phyloP scores from a whole-genome alignment of 805 yeast species.

The Starmerella sirachaensis region DNA sequence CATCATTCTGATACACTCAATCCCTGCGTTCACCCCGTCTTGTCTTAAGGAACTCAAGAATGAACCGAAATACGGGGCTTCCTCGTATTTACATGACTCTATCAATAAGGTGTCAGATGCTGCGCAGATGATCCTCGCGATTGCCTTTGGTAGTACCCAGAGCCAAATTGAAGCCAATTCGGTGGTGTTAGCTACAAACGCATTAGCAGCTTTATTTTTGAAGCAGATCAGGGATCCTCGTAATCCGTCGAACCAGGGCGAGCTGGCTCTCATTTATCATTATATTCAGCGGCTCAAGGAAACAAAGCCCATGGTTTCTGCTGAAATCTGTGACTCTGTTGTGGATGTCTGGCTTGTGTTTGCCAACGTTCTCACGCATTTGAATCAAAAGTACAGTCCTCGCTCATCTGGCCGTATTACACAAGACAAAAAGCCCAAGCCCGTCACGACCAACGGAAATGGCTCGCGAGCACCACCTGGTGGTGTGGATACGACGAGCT shows the following conservation, averaged over 20 bases:
- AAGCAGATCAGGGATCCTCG: constrained; percentile 18
- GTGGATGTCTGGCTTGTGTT: constrained; percentile 13
- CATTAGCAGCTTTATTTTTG: constrained; percentile 17
- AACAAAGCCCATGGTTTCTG: background rate
- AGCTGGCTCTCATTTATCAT: constrained; percentile 12
- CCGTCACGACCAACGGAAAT: too few species aligned
- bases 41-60: constrained; percentile 6
- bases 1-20: constrained; percentile 18
- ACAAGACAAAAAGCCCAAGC: too few species aligned
- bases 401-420: background rate
- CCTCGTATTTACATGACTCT: constrained; percentile 10
- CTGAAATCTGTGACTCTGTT: constrained; percentile 1
- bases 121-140: constrained; percentile 6
- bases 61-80: constrained; percentile 7
- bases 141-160: constrained; percentile 1
- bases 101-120: constrained; percentile 10
- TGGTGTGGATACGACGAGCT: too few species aligned
- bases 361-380: constrained; percentile 11
- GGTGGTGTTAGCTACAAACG: constrained; percentile 10
- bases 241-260: constrained; percentile 14
- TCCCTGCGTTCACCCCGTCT: constrained; percentile 21
- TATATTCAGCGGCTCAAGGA: constrained; percentile 3
- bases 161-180: constrained; percentile 4
- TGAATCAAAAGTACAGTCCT: constrained; percentile 5
- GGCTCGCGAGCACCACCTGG: too few species aligned